Evolutionary conservation across 2,329 filamentous ascomycete species (phyloP), one percentile per base, ranked within the genome.

Genomic region (Corynespora cassiicola): DNA sequence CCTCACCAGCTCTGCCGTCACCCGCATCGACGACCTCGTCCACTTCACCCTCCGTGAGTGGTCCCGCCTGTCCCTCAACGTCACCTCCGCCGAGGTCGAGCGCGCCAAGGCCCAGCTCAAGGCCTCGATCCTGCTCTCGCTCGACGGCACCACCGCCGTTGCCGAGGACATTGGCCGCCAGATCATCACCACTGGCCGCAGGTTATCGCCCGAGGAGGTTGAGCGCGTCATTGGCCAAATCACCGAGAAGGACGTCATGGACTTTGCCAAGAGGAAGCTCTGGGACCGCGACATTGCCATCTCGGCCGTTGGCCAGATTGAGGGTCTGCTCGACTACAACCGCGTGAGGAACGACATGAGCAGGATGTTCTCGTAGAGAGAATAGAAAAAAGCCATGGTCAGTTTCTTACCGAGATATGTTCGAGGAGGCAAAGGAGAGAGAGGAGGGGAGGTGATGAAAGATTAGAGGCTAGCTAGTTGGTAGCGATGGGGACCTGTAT

Each of bases 21-120:
- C 87, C 62, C 81, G 81, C 58, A 79, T 99, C 61, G 94, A 99
- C 66, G 94, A 99, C 72, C 86, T 99, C 36, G 87, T 96, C 61
- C 94, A 99, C 84, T 99, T 99, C 77, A 86, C 94, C 49, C 90
- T 97, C 71, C 89, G 92, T 59, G 94, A 99, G 81, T 99, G 94
- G 94, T 90, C 92, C 63, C 89, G 94, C 61, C 85, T 99, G 51
- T 94, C 88, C 63, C 86, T 85, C 79, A 88, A 85, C 74, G 94
- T 99, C 63, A 85, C 81, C 65, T 82, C 90, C 68, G 85, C 91
- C 54, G 94, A 99, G 78, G 88, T 91, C 47, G 94, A 99, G 84
- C 92, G 94, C 60, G 94, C 94, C 74, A 99, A 99, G 84, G 89
- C 94, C 52, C 94, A 99, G 79, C 86, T 99, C 64, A 99, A 99